Evolutionary conservation across 352 stramenopile genomes (phyloP), one percentile per base, ranked within the genome.

Genomic region (Phytophthora chlamydospora): DNA sequence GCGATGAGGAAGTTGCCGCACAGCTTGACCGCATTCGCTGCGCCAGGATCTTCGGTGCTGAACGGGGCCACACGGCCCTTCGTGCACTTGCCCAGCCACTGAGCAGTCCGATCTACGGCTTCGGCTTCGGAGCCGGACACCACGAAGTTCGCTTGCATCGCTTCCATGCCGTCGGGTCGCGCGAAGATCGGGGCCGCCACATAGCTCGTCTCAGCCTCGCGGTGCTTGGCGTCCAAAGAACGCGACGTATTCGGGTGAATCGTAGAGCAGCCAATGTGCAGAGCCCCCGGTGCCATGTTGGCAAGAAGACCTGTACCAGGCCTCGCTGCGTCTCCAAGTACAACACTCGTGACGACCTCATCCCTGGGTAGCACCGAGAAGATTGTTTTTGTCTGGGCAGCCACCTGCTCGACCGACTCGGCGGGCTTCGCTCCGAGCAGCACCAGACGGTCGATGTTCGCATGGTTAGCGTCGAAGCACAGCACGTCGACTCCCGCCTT

Each of bases 1-100:
- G 83, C 85, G 12, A 95, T 93, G 14, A 95, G 57, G 48, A 93
- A 95, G 55, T 95, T 95, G 0, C 85, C 85, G 34, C 76, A 89
- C 6, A 95, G 69, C 60, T 95, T 95, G 8, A 91, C 83, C 1
- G 78, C 83, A 52, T 91, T 93, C 3, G 77, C 85, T 6, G 81
- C 76, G 4, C 85, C 85, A 13, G 82, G 62, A 50, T 86, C 75
- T 33, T 87, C 58, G 13, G 62, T 68, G 34, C 83, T 78, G 54
- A 90, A 88, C 29, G 71, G 48, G 27, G 73, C 78, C n/a, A 90
- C 74, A 0, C 70, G 57, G 9, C 62, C 54, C 40, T 59, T 83
- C 13, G 73, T 85, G 56, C 61, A 74, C 44, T 76, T 66, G 39
- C 44, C 19, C 44, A 90, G 66, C 59, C 67, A 73, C 35, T 62